Base-by-base conservation (phyloP, 1,284 basidiomycete species). In the Boletus calvinii region DNA sequence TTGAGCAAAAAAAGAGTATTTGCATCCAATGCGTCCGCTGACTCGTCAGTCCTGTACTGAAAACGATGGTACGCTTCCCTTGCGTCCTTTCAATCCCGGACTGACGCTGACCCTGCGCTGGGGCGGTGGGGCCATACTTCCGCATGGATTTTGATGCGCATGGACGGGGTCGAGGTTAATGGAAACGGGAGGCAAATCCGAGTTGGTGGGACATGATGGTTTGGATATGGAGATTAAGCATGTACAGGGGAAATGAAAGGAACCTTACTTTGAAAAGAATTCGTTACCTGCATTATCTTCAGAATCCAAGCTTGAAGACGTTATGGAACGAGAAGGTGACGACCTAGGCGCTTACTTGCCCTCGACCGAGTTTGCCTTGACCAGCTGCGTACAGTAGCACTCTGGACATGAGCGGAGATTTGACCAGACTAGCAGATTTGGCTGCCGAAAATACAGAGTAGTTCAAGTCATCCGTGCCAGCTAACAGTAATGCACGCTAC, bases 11-110 rank as follows among this genome's bases (percentile, higher is more conserved):
- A 70, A 99, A 97, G 11, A 94, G 65, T 0, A 95, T 95, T 68
- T 99, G 96, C 69, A 96, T 96, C 96, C 96, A 99, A 69, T 99
- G 96, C n/a, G 96, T 99, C 18, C 90, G 85, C 44, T 85, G 83
- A 57, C 90, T 92, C 61, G 73, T 72, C 5, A 96, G 94, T 1
- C 94, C 92, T 0, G 96, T 99, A 57, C 93, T 96, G 70, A 98
- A 98, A 67, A 88, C 91, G 8, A 84, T 84, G 30, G 85, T 73
- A 15, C 75, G 74, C 40, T 80, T 80, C 29, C 77, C 76, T 53
- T 74, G 50, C 71, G 62, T 57, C 74, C 65, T 57, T 66, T 71
- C 15, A 63, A 39, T 4, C 56, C 61, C 9, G 60, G 55, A 20
- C 67, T 55, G 2, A 67, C 44, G 57, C 80, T 82, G 15, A 73